These are phyloP conservation scores for Starmerella vitae DNA, from an alignment of 805 yeast species.

Conservation along the genomic window DNA sequence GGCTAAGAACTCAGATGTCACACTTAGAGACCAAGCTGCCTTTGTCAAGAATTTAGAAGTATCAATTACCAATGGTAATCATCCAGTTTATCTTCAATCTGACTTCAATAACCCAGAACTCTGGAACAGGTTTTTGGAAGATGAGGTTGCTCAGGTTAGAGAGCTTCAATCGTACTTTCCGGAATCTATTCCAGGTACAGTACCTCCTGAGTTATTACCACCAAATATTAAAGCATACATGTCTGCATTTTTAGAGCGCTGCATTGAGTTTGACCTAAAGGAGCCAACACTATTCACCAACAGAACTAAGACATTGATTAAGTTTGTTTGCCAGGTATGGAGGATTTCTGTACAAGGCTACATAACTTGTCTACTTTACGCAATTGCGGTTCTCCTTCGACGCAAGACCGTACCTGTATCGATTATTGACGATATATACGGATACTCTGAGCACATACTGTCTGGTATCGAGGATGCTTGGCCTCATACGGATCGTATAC, in stretches of 20 bases:
- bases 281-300: conserved; percentile 8
- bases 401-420: neutral
- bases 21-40: conserved; percentile 4
- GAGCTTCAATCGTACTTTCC: conserved; percentile 15
- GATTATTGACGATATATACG: conserved; percentile 6
- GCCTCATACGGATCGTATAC: conserved; percentile 11
- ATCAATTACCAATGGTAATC: conserved; percentile 23
- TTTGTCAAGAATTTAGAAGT: conserved; percentile 1
- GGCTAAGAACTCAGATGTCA: conserved; percentile 2
- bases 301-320: conserved; percentile 7
- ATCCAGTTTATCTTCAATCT: conserved; percentile 24
- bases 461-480: conserved; percentile 1
- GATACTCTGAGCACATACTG: conserved; percentile 6
- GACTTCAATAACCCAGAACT: conserved; percentile 30
- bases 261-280: conserved; percentile 28
- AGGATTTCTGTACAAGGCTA: conserved; percentile 6
- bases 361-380: conserved; percentile 9
- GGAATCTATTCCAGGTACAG: neutral
- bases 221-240: conserved; percentile 32
- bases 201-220: conserved; percentile 25
- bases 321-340: conserved; percentile 12
- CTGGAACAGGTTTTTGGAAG: conserved; percentile 34
- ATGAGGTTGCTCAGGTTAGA: conserved; percentile 26
- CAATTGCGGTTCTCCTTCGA: conserved; percentile 2
- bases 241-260: conserved; percentile 31